These are phyloP conservation scores for Xylaria nigripes DNA, from an alignment of 495 filamentous ascomycete genomes.

Conservation along the genomic window DNA sequence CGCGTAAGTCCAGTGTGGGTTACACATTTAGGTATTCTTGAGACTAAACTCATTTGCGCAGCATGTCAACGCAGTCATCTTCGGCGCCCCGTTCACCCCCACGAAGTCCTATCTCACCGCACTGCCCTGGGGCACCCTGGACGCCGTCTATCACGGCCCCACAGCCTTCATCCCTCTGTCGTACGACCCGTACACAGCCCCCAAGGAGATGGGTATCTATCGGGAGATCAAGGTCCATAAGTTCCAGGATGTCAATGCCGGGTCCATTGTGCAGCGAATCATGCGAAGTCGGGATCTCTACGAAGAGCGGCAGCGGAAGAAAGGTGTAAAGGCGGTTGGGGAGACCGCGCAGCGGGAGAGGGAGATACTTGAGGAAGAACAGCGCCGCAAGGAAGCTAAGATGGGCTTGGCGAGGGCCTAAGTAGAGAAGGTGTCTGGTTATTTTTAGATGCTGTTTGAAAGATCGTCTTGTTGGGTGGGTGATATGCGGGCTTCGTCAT, in stretches of 20 bases:
- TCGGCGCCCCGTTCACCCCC: slow-evolving; percentile 81
- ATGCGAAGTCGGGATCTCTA: slow-evolving; percentile 74
- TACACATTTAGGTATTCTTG: not conserved
- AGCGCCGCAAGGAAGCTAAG: slow-evolving; percentile 32
- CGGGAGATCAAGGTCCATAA: slow-evolving; percentile 61
- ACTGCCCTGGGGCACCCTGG: slow-evolving; percentile 65
- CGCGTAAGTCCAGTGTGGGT: slow-evolving; percentile 45
- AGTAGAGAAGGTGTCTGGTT: not conserved
- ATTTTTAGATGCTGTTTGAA: not conserved
- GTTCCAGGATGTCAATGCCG: slow-evolving; percentile 83
- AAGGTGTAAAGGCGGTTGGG: slow-evolving; percentile 69
- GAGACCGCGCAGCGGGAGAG: slow-evolving; percentile 53
- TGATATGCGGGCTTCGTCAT: too few species aligned
- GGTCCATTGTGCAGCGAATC: slow-evolving; percentile 84
- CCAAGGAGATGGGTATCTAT: slow-evolving; percentile 74
- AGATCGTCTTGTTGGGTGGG: too few species aligned
- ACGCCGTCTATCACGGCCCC: slow-evolving; percentile 88
- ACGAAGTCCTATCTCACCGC: slow-evolving; percentile 63
- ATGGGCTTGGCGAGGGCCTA: slow-evolving; percentile 1
- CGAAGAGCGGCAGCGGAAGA: slow-evolving; percentile 81
- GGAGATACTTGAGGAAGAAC: slow-evolving; percentile 49
- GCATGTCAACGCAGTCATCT: slow-evolving; percentile 81
- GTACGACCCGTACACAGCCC: slow-evolving; percentile 75
- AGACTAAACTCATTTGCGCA: slow-evolving; percentile 27
- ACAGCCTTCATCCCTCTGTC: slow-evolving; percentile 83